Base-by-base conservation (phyloP, 306 rosid genomes). In the Alnus glutinosa region DNA sequence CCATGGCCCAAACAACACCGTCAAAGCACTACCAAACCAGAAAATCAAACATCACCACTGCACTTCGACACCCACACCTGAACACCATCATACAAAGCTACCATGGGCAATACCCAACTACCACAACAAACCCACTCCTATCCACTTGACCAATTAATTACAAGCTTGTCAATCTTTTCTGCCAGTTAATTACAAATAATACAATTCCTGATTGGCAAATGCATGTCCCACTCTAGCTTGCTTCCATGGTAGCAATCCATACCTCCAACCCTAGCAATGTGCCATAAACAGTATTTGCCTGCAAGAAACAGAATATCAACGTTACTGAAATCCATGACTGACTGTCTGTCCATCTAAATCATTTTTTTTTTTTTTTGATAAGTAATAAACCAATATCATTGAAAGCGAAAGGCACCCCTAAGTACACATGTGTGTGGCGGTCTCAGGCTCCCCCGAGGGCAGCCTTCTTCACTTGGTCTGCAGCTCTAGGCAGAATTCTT, bases 251-350 rank as follows among this genome's bases (percentile, higher is more conserved):
- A 72, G n/a, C 82, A 61, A 23, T 23, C 19, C 59, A 52, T 89
- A 86, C 92, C 92, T 86, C 90, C 83, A 89, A 85, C 13, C 83
- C 92, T 74, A 90, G 76, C 66, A 86, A 73, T 16, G 92, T 90
- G 32, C 90, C 92, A 74, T 84, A 89, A 44, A 89, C 87, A 67
- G 92, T 86, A 46, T 76, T 74, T 68, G 90, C 90, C 92, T 86
- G 87, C 85, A 80, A 55, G 32, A 61, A 76, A 59, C 61, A 78
- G 4, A 52, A 77, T 7, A 74, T 73, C 77, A 70, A 18, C 80
- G 77, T 77, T 75, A 64, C 2, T 14, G n/a, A 70, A 69, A 28
- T 37, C 46, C 19, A 48, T 47, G 55, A 70, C 55, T 34, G 70
- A 34, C 23, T 7, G n/a, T 47, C n/a, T 13, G 44, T 4, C 71